Base-by-base conservation (phyloP, 768 basidiomycete species). In the Cystobasidium tubakii region DNA sequence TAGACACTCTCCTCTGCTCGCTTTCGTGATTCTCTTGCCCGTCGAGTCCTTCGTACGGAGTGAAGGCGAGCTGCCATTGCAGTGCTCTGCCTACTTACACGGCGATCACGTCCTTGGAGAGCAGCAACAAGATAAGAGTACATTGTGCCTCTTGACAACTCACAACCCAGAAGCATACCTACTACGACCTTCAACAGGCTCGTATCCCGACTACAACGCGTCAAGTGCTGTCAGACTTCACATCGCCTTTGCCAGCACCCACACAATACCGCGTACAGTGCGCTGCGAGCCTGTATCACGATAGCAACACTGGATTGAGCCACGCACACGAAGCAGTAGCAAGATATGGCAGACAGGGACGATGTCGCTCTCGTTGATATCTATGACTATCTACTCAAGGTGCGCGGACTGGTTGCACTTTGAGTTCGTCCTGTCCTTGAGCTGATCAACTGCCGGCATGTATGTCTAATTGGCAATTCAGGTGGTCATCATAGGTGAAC, bases 301-400 rank as follows among this genome's bases (percentile, higher is more conserved):
- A n/a, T n/a, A 50, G 46, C 46, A 50, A 50, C 46, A 12, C 21
- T n/a, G 46, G 3, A n/a, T 3, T 9, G 9, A n/a, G 21, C 39
- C 9, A 50, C 46, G 46, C 15, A 7, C 53, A 10, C n/a, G 53
- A n/a, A 23, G 53, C 7, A 55, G 21, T 29, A 55, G n/a, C 21
- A 7, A n/a, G 57, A 25, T 13, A 71, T 71, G 69, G 29, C 69
- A 1, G 69, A 71, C n/a, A 55, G 69, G 27, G 69, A 71, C 69
- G 69, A 71, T 44, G 69, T 57, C 4, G 69, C 69, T 23, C 69
- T 71, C 33, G 69, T 71, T 25, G 69, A 71, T 25, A 71, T 71
- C 9, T 70, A 75, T 50, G 96, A 99, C 83, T 98, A 96, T 82
- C 86, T 99, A 77, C 92, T 97, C 88, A 99, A 99, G 84, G 92